A percentile compares a stretch with the other conserved stretches of the same genome.
These are phyloP conservation scores for Termitomyces sp. DNA, from an alignment of 768 basidiomycete genomes.

Conservation along the genomic window DNA sequence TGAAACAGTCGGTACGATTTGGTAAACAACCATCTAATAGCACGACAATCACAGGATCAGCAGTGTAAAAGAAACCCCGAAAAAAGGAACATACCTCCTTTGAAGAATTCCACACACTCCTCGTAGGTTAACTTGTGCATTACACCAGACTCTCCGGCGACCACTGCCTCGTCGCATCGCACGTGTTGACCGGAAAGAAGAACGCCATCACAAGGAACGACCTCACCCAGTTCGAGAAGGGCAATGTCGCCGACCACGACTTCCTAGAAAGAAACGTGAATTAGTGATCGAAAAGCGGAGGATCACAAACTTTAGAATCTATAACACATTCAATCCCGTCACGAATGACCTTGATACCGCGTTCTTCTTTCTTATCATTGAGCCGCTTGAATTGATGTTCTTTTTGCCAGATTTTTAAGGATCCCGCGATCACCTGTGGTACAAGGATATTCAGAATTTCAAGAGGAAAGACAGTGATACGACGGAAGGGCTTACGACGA, in stretches of 20 bases:
- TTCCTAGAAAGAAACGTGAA: slow-evolving; percentile 45
- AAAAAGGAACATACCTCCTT: slow-evolving; percentile 12
- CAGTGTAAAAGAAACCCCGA: neutral
- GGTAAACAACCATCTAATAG: slow-evolving; percentile 25
- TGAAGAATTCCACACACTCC: slow-evolving; percentile 59
- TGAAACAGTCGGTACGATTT: slow-evolving; percentile 84
- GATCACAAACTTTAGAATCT: too few relatives aligned
- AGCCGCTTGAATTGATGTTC: too few relatives aligned
- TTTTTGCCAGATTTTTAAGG: too few relatives aligned
- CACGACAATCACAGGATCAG: neutral
- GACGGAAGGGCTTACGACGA: slow-evolving; percentile 52
- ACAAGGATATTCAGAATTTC: neutral
- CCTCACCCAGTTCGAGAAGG: slow-evolving; percentile 42
- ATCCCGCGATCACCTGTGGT: slow-evolving; percentile 68
- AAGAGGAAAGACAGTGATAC: neutral
- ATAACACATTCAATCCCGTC: too few relatives aligned
- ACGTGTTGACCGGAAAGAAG: slow-evolving; percentile 92
- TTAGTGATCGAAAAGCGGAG: neutral
- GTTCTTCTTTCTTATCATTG: too few relatives aligned
- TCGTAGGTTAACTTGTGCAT: slow-evolving; percentile 87
- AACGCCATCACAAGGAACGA: slow-evolving; percentile 93
- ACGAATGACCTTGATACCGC: too few relatives aligned
- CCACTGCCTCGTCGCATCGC: slow-evolving; percentile 93
- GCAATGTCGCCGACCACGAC: slow-evolving; percentile 94
- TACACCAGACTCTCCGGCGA: slow-evolving; percentile 81